phyloP scores from a whole-genome alignment of 805 yeast species.

The Kuraishia floccosa region DNA sequence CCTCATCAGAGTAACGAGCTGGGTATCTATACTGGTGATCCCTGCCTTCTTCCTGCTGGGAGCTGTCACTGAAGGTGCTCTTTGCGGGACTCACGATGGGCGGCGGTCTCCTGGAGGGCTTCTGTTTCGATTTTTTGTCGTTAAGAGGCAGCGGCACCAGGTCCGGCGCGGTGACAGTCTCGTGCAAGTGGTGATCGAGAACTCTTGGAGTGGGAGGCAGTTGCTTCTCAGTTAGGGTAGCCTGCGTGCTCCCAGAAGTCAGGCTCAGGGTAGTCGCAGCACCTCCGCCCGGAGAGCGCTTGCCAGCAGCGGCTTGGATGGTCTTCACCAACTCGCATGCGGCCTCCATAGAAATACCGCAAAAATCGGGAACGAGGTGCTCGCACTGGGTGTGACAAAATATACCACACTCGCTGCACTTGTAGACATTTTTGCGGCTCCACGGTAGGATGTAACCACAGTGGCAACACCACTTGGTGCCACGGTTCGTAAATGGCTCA shows the following conservation, averaged over 20 bases:
- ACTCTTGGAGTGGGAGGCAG: neutral
- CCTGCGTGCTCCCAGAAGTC: conserved; percentile 9
- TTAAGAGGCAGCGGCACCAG: no score
- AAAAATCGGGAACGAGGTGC: conserved; percentile 93
- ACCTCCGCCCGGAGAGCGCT: neutral
- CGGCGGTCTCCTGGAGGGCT: no score
- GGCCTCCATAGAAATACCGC: conserved; percentile 98
- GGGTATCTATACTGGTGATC: no score
- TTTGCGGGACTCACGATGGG: no score
- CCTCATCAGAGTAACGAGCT: no score
- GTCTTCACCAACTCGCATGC: conserved; percentile 83
- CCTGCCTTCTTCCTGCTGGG: no score
- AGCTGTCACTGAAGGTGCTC: no score
- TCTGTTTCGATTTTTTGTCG: no score
- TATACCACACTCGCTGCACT: conserved; percentile 87
- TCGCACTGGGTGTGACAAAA: conserved; percentile 92
- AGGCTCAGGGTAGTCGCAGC: conserved; percentile 45
- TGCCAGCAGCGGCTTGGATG: conserved; percentile 21
- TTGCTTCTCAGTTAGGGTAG: conserved; percentile 1
- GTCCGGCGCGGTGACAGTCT: no score
- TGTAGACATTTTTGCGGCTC: conserved; percentile 87
- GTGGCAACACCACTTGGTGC: conserved; percentile 99
- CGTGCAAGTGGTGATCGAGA: no score
- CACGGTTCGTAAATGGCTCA: conserved; percentile 83
- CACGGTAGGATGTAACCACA: conserved; percentile 96